Evolutionary conservation across 73 alveolate genomes (phyloP).

Genomic region (Stentor roeselii): DNA sequence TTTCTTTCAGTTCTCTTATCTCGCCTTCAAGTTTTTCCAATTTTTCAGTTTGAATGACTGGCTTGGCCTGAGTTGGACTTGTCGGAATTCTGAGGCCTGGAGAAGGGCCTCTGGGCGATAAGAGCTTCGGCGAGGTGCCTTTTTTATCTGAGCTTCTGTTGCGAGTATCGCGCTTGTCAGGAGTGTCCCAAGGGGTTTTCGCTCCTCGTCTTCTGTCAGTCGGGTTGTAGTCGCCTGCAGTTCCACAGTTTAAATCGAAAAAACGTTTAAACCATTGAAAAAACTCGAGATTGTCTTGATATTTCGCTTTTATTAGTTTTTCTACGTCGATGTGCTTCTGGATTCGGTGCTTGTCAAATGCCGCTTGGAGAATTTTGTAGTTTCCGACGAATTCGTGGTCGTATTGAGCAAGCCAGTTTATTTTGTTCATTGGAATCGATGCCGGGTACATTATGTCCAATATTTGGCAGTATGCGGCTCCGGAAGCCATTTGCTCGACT

Average conservation of each 20-base stretch:
- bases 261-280: conserved; percentile 90
- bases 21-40: conserved; percentile 47
- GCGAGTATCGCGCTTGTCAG: conserved; percentile 26
- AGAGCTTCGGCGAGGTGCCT: neutral
- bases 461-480: conserved; percentile 83
- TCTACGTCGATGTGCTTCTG: conserved; percentile 76
- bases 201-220: conserved; percentile 78
- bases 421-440: conserved; percentile 73
- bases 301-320: conserved; percentile 80
- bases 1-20: conserved; percentile 52
- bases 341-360: conserved; percentile 74
- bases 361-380: conserved; percentile 83
- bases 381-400: conserved; percentile 87
- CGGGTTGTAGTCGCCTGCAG: conserved; percentile 72
- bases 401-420: conserved; percentile 89
- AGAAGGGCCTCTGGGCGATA: conserved; percentile 40
- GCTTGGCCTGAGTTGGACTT: conserved; percentile 35
- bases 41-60: conserved; percentile 36
- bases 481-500: conserved; percentile 86
- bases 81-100: conserved; percentile 37
- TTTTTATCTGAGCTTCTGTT: conserved; percentile 27
- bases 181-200: conserved; percentile 28
- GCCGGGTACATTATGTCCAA: conserved; percentile 88
- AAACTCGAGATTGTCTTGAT: conserved; percentile 89
- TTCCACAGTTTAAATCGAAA: conserved; percentile 68